Base-by-base conservation (phyloP, 2,329 filamentous ascomycete genomes). In the Hansfordia pulvinata region DNA sequence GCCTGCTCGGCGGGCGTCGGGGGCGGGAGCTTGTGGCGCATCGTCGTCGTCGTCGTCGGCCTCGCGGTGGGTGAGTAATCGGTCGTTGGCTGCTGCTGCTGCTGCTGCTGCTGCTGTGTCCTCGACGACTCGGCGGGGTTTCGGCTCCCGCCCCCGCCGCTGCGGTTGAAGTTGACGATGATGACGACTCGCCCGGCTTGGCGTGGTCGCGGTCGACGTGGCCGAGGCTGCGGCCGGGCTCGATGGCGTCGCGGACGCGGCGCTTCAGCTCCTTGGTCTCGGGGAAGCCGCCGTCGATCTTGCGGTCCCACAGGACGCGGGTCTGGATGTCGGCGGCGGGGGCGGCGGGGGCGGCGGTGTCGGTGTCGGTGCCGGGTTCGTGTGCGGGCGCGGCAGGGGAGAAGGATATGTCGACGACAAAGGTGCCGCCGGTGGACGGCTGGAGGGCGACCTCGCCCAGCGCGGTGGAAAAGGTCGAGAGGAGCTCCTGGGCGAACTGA, bases 201-300 rank as follows among this genome's bases (percentile, higher is more conserved):
- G 32, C 31, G 25, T 61, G 46, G 27, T 64, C 50, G 29, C 70
- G 60, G 49, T 86, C 80, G 14, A 84, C 76, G 54, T 96, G 88
- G 0, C 88, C 88, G 28, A 94, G 56, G 44, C 88, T 69, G 34
- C 79, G 65, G 1, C 58, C 62, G 0, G 86, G 88, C 42, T 90
- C 76, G 39, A 94, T 75, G 27, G 82, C 64, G 54, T 94, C 82
- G 31, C 88, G 63, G 5, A 94, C 72, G 10, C 76, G 65, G 32
- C 84, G 74, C 57, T 96, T 94, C 22, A 94, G 64, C 39, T 88
- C 76, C 54, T 94, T 93, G 3, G 82, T 85, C 56, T 94, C 85
- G 33, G 88, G 90, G 53, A 98, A 98, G 0, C 90, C 86, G 17
- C 82, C 82, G 45, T 94, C 77, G 4, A 54, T 47, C 49, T 85